A percentile compares a stretch with the other conserved stretches of the same genome.
phyloP scores from a whole-genome alignment of 1,284 basidiomycete genomes.

The Acaromyces ingoldii region DNA sequence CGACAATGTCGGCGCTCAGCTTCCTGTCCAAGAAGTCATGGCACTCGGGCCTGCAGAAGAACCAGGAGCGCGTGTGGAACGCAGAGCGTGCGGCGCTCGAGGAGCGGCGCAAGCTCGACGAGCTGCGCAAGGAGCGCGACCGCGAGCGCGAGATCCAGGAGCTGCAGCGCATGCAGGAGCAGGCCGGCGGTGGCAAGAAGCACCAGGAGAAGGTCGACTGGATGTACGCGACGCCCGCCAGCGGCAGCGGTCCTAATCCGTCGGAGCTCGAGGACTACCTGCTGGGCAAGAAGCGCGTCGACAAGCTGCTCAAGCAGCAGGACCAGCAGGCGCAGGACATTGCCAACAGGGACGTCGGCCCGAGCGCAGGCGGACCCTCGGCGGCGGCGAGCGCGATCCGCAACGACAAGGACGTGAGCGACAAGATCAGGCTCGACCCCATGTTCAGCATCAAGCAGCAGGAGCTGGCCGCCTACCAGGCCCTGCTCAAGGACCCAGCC shows the following conservation, averaged over 20 bases:
- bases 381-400: constrained; percentile 70
- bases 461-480: constrained; percentile 86
- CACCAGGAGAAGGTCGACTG: constrained; percentile 89
- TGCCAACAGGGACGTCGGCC: constrained; percentile 23
- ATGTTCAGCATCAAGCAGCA: constrained; percentile 94
- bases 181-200: constrained; percentile 82
- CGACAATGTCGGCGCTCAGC: constrained; percentile 4
- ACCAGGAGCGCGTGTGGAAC: constrained; percentile 98
- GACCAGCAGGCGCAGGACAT: constrained; percentile 3
- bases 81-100: constrained; percentile 94
- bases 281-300: constrained; percentile 95
- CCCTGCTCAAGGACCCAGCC: constrained; percentile 83
- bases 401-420: constrained; percentile 75
- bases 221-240: constrained; percentile 96
- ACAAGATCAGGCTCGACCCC: constrained; percentile 94
- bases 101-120: constrained; percentile 95
- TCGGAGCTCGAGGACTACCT: constrained; percentile 88
- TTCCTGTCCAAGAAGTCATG: constrained; percentile 57
- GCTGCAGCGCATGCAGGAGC: constrained; percentile 71
- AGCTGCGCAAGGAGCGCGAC: constrained; percentile 92
- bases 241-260: constrained; percentile 71
- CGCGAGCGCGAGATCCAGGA: constrained; percentile 95
- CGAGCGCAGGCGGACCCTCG: not conserved
- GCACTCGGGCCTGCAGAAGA: constrained; percentile 95
- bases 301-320: constrained; percentile 73